Evolutionary conservation across 306 rosid species (phyloP).

Genomic region (Hylodesmum podocarpum): DNA sequence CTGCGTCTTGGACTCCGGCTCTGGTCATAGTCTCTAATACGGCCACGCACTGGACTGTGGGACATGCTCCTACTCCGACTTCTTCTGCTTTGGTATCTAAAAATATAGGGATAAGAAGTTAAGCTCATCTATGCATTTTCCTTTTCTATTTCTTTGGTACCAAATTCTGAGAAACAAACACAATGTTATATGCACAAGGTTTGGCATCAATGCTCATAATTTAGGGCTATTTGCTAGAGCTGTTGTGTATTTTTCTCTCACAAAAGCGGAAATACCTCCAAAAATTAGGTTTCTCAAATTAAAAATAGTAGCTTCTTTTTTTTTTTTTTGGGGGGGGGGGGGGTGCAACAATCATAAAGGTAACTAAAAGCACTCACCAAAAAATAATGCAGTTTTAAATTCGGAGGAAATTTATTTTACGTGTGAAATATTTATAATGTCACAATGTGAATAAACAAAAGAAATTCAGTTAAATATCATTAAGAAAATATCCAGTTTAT

Average conservation of each 20-base stretch:
- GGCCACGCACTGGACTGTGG: constrained; percentile 75
- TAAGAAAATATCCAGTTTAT: not conserved
- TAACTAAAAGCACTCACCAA: not conserved
- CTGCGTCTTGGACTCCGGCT: constrained; percentile 60
- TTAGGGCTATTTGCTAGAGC: not conserved
- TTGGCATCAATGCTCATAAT: not conserved
- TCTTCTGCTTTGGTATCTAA: constrained; percentile 65
- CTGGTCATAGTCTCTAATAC: constrained; percentile 43
- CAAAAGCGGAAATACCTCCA: not conserved
- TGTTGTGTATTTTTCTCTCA: not conserved
- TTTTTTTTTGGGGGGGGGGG: too few species aligned
- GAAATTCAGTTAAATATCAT: not conserved
- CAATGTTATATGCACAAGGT: not conserved
- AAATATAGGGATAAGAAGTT: constrained; percentile 8
- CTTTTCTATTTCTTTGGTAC: not conserved
- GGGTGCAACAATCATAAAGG: not conserved
- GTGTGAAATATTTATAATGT: constrained; percentile 2
- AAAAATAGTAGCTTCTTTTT: not conserved
- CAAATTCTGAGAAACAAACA: not conserved
- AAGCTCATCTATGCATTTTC: not conserved
- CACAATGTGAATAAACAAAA: not conserved
- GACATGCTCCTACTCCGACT: constrained; percentile 74
- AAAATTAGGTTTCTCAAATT: not conserved
- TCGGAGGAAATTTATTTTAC: not conserved
- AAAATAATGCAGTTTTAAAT: constrained; percentile 7